Conservation (phyloP, 2,329 filamentous ascomycete genomes). For the Neofusicoccum ribis region DNA sequence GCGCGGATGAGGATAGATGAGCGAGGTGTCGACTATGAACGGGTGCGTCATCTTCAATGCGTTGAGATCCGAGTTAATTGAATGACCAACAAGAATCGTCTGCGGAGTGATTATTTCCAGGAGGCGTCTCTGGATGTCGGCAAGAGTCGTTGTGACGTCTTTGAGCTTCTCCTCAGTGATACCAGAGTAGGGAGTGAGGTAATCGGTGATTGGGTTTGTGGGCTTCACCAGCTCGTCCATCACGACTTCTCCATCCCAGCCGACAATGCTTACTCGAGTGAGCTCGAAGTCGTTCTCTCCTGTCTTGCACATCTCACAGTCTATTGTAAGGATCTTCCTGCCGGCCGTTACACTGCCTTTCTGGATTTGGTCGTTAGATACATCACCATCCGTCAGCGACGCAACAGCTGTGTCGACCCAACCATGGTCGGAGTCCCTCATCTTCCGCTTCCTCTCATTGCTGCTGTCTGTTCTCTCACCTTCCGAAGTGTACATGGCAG, state of each 20-base stretch:
- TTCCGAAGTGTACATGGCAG: slow-evolving; percentile 64
- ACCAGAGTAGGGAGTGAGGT: slow-evolving; percentile 84
- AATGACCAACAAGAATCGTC: slow-evolving; percentile 77
- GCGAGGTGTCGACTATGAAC: slow-evolving; percentile 87
- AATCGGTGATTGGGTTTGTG: slow-evolving; percentile 82
- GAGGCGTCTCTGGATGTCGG: slow-evolving; percentile 78
- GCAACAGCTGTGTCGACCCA: slow-evolving; percentile 81
- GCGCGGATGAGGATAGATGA: slow-evolving; percentile 86
- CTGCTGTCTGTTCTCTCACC: slow-evolving; percentile 57
- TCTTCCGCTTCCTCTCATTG: slow-evolving; percentile 52
- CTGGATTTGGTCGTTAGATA: slow-evolving; percentile 71
- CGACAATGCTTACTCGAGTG: slow-evolving; percentile 82
- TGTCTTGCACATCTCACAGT: slow-evolving; percentile 98
- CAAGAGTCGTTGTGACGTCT: slow-evolving; percentile 77
- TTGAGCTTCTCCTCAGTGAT: slow-evolving; percentile 86
- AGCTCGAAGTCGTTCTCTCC: slow-evolving; percentile 77
- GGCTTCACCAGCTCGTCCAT: slow-evolving; percentile 94
- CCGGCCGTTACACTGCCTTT: slow-evolving; percentile 82
- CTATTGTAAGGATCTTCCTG: slow-evolving; percentile 75
- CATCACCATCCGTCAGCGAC: slow-evolving; percentile 64
- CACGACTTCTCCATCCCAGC: slow-evolving; percentile 80
- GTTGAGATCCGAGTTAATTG: slow-evolving; percentile 78
- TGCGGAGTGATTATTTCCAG: slow-evolving; percentile 69
- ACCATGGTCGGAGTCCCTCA: slow-evolving; percentile 58
- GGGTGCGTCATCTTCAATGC: slow-evolving; percentile 86